phyloP scores from a whole-genome alignment of 2,329 filamentous ascomycete species.

The Aspergillus fijiensis region DNA sequence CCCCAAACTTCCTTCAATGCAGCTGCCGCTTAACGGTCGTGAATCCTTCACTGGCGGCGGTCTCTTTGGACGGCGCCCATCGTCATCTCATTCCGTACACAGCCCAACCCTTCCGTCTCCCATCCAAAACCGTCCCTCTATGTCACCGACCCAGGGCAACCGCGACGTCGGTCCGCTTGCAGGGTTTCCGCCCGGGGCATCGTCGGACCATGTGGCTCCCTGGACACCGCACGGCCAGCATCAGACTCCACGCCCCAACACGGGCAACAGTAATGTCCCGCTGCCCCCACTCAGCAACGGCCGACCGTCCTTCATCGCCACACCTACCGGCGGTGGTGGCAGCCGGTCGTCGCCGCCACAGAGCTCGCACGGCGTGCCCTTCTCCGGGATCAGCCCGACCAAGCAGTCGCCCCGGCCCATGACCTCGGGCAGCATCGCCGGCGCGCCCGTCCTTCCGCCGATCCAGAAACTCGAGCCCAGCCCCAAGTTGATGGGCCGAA shows the following conservation, averaged over 20 bases:
- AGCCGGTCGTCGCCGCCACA: constrained; percentile 38
- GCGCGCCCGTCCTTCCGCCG: constrained; percentile 40
- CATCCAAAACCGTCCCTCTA: constrained; percentile 47
- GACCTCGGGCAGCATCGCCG: constrained; percentile 35
- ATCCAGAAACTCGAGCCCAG: constrained; percentile 44
- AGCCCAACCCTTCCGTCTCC: constrained; percentile 38
- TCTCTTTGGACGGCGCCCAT: constrained; percentile 41
- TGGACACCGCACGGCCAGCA: constrained; percentile 36
- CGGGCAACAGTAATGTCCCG: constrained; percentile 22
- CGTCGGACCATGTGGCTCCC: constrained; percentile 31
- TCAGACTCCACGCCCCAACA: constrained; percentile 31
- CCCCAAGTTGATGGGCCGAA: constrained; percentile 45
- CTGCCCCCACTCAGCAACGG: constrained; percentile 32
- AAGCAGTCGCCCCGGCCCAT: constrained; percentile 46
- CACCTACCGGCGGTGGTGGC: constrained; percentile 24
- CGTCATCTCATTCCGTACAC: constrained; percentile 42
- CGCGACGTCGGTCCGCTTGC: constrained; percentile 48
- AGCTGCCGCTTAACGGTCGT: constrained; percentile 29
- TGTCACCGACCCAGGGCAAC: constrained; percentile 52
- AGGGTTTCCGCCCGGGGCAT: constrained; percentile 39
- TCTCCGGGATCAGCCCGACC: constrained; percentile 48
- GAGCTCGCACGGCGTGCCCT: constrained; percentile 36
- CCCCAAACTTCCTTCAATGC: constrained; percentile 30
- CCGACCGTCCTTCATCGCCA: constrained; percentile 36
- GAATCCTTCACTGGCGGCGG: constrained; percentile 21